Evolutionary conservation across 345 rosid species (phyloP).

Genomic region (Stellera chamaejasme): DNA sequence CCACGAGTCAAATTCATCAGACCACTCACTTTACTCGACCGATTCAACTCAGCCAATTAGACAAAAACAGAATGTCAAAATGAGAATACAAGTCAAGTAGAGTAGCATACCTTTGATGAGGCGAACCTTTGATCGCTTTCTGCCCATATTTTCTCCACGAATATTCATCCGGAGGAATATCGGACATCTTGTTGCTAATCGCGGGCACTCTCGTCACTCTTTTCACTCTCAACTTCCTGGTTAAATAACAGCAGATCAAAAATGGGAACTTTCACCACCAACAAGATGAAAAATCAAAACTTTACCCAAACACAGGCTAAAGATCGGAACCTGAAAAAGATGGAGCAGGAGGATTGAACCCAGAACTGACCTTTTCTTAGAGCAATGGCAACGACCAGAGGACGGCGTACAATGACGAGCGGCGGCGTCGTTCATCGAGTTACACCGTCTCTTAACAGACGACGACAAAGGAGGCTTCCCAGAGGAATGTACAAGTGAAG

Average conservation of each 20-base stretch:
- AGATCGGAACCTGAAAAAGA: not conserved
- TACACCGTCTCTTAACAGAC: constrained; percentile 58
- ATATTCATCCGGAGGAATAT: constrained; percentile 82
- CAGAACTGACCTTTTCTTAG: constrained; percentile 67
- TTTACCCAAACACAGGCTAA: too few relatives aligned
- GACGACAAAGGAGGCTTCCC: constrained; percentile 72
- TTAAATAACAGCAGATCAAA: not conserved
- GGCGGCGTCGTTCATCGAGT: constrained; percentile 52
- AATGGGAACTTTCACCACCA: not conserved
- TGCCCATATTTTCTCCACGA: constrained; percentile 99
- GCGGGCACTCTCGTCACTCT: constrained; percentile 77
- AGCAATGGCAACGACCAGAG: constrained; percentile 81
- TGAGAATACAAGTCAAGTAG: not conserved
- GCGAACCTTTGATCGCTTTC: constrained; percentile 96
- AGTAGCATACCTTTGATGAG: constrained; percentile 79
- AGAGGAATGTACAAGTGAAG: constrained; percentile 42
- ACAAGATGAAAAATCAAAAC: not conserved
- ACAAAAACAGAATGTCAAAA: not conserved
- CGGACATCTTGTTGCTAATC: constrained; percentile 74
- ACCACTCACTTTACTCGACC: not conserved
- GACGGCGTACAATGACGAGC: constrained; percentile 57
- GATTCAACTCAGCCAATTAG: constrained; percentile 6
- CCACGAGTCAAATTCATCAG: constrained; percentile 3
- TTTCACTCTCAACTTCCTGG: constrained; percentile 65
- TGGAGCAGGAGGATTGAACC: not conserved